Evolutionary conservation across 768 basidiomycete genomes (phyloP).

Genomic region (Candolleomyces aberdarensis): DNA sequence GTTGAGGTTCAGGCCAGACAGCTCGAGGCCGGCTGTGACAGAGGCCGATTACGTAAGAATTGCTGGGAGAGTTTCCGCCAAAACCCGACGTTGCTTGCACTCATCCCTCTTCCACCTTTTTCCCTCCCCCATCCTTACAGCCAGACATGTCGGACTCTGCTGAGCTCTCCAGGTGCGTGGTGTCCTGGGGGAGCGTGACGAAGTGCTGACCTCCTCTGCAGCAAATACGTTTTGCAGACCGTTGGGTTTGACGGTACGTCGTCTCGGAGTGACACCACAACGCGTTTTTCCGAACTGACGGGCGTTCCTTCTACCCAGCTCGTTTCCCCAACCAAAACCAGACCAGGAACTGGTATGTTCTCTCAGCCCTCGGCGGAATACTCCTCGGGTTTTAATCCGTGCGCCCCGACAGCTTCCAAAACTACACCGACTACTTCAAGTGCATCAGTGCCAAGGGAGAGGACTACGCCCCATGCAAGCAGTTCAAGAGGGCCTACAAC

Average conservation of each 20-base stretch:
- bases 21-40: conserved; percentile 15
- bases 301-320: conserved; percentile 40
- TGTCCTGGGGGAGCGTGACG: not conserved
- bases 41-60: conserved; percentile 4
- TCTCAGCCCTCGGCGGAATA: not conserved
- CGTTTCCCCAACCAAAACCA: conserved; percentile 93
- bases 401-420: conserved; percentile 68
- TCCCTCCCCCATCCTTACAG: not conserved
- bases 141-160: conserved; percentile 57
- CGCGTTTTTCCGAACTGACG: not conserved
- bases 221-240: conserved; percentile 89
- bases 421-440: conserved; percentile 98
- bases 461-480: conserved; percentile 97
- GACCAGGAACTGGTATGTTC: conserved; percentile 86
- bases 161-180: conserved; percentile 51
- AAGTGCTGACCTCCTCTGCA: conserved; percentile 25
- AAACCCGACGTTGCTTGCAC: conserved; percentile 28
- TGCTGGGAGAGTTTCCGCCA: conserved; percentile 33
- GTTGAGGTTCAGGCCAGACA: conserved; percentile 5
- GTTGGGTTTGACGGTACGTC: conserved; percentile 87
- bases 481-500: conserved; percentile 95
- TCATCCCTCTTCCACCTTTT: not conserved
- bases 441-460: conserved; percentile 97
- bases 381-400: not conserved
- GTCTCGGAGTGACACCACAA: not conserved